Base-by-base conservation (phyloP, 108 stramenopile species). In the Seminavis robusta region DNA sequence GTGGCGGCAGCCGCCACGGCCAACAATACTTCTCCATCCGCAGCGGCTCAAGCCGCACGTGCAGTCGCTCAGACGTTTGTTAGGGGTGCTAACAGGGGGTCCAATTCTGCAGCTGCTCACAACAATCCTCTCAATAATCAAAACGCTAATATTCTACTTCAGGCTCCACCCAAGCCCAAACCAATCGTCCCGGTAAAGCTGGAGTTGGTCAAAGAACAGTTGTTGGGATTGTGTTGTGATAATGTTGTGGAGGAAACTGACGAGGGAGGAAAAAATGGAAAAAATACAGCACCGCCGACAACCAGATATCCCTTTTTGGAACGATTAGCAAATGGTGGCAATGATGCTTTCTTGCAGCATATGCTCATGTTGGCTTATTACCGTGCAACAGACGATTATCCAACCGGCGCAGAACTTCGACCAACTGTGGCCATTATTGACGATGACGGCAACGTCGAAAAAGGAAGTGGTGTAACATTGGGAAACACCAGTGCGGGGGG, bases 1-100 rank as follows among this genome's bases (percentile, higher is more conserved):
- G 33, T 75, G 44, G 79, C 79, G 25, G 79, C 79, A 45, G 79
- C 79, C 4, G 79, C 79, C 15, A 71, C 32, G 33, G 69, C 79
- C 16, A 65, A 53, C 30, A 56, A 71, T 34, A 66, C 51, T 36
- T 71, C 70, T 17, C 79, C 79, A 29, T 69, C 79, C 0, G 79
- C 70, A 53, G 73, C 61, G 4, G 79, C 79, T 1, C 59, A 68
- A 54, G 59, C 67, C 5, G 79, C 79, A 4, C 65, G 64, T 33
- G 65, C 64, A 26, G 59, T 62, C 21, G 73, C 79, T 1, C 65
- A 63, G 1, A 52, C 28, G 33, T 44, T 77, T 36, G 45, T 19
- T 20, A 19, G 8, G 45, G 17, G 17, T 20, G 19, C 17, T 9
- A 46, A n/a, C 16, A 8, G 11, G 8, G 45, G 11, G 8, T 8